Evolutionary conservation across 2,329 filamentous ascomycete species (phyloP), one percentile per base, ranked within the genome.

Genomic region (Plectosphaerella cucumerina): DNA sequence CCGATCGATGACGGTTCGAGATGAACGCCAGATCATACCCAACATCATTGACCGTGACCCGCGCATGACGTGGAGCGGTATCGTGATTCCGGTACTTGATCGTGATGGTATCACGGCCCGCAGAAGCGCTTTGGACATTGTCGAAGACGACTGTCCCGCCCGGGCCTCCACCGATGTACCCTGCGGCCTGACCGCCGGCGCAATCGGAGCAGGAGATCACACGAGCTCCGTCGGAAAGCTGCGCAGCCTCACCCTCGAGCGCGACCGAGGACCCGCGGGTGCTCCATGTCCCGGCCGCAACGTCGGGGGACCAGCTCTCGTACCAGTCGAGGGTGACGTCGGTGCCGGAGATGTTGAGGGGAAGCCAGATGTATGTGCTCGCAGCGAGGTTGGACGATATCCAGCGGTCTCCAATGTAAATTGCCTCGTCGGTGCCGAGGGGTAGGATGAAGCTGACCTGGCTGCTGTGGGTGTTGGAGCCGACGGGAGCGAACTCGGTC

Each of bases 361-460:
- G 84, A 0, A 87, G 71, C 84, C 84, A 87, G 39, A 87, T 68
- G 58, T 87, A 87, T 0, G 82, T 85, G 48, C 76, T 80, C 0
- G 76, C 68, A 64, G 76, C 77, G 1, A 89, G 72, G 55, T 87
- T 82, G n/a, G 64, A 62, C 5, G 72, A 76, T 0, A 80, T 65
- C 85, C 85, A 88, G 20, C 85, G 78, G 65, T 89, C 85, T 18
- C 85, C 85, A 66, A 86, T 78, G 65, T 87, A 88, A 55, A 85
- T 75, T 46, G 73, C 71, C 14, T 66, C 65, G 35, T 59, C 56
- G n/a, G 22, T 45, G 44, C 69, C 64, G 3, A 71, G 54, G 0
- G 72, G 69, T 1, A 86, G 72, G 20, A 87, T 72, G 57, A 75
- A 86, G 34, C 73, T 81, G 1, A 81, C 84, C 59, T 89, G 84